phyloP scores from a whole-genome alignment of 176 grass and related monocot genomes.

The Aechmea fasciata region DNA sequence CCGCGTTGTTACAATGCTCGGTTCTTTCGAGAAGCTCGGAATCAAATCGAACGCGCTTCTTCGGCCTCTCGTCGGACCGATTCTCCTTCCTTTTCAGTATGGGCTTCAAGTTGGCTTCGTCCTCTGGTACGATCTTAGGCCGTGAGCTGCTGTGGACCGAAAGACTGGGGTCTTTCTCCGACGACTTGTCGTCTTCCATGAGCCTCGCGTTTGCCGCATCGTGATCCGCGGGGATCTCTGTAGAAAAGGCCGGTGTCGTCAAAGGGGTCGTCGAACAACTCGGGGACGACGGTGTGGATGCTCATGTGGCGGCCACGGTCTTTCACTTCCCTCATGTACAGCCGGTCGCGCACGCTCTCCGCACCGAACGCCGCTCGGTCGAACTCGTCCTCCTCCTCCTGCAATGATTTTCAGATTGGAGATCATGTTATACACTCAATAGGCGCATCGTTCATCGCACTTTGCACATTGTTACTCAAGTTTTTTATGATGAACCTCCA shows the following conservation, averaged over 20 bases:
- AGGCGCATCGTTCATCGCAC: background rate
- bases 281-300: conserved; percentile 65
- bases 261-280: conserved; percentile 55
- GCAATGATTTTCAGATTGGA: conserved; percentile 10
- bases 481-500: no score
- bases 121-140: conserved; percentile 19
- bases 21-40: conserved; percentile 33
- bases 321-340: conserved; percentile 92
- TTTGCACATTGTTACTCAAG: no score
- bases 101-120: conserved; percentile 51
- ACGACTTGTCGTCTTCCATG: conserved; percentile 39
- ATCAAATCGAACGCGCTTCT: conserved; percentile 82
- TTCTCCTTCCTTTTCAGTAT: conserved; percentile 88
- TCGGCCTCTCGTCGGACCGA: conserved; percentile 52
- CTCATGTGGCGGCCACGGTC: conserved; percentile 70
- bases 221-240: conserved; percentile 61
- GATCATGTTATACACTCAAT: background rate
- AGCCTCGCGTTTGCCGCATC: conserved; percentile 62
- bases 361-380: conserved; percentile 62
- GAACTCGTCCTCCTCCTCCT: conserved; percentile 96
- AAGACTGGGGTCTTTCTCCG: conserved; percentile 7
- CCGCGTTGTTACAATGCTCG: background rate
- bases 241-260: conserved; percentile 25
- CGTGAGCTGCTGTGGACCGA: conserved; percentile 12
- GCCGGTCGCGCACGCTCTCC: conserved; percentile 45